Conservation (phyloP, 1,284 basidiomycete species). For the Tilletiaria anomala region DNA sequence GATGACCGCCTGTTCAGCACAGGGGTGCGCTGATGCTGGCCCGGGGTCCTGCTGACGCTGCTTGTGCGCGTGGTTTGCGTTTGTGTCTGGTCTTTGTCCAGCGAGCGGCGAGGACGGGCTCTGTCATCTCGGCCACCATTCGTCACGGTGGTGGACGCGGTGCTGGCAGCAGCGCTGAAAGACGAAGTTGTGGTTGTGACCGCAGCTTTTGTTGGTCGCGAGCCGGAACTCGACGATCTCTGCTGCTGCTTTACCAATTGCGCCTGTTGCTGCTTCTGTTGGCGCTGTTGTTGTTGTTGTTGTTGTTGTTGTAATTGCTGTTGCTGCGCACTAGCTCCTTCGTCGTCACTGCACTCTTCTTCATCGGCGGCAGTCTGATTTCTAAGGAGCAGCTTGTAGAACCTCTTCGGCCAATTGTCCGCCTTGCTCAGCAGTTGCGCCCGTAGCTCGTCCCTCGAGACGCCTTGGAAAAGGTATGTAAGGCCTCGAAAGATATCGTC, state of each 20-base stretch:
- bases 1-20: too few relatives aligned
- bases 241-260: neutral
- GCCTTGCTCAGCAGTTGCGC: conserved; percentile 18
- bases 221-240: neutral
- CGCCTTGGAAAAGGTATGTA: conserved; percentile 63
- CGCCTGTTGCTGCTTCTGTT: neutral
- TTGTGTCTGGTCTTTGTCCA: too few relatives aligned
- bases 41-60: too few relatives aligned
- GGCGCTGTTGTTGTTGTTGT: neutral
- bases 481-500: conserved; percentile 78
- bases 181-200: neutral
- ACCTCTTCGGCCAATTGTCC: conserved; percentile 37
- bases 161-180: neutral
- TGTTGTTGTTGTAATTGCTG: neutral
- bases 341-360: conserved; percentile 23
- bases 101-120: too few relatives aligned
- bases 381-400: conserved; percentile 33
- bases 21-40: too few relatives aligned
- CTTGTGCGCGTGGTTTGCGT: too few relatives aligned
- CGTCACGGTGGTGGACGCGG: neutral
- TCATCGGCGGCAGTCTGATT: conserved; percentile 35
- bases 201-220: neutral
- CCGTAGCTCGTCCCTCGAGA: conserved; percentile 22
- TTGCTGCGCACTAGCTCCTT: conserved; percentile 2
- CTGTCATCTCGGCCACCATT: too few relatives aligned